These are phyloP conservation scores for Naegleria gruberi DNA, from an alignment of 208 protist species.

Conservation along the genomic window DNA sequence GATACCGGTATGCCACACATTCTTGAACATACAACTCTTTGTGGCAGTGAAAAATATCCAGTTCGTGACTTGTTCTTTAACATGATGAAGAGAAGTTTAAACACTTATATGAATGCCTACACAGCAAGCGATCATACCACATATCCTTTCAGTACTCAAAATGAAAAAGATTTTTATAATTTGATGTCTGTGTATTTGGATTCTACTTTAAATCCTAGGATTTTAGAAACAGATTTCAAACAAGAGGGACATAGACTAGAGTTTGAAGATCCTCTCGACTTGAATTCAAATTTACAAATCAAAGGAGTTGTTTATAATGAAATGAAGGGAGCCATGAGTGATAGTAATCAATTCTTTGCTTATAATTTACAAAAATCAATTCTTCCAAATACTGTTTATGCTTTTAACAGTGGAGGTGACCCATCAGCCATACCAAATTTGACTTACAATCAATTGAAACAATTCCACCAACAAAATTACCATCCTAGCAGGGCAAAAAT, in stretches of 20 bases:
- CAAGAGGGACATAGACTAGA: slow-evolving; percentile 82
- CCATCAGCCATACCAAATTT: slow-evolving; percentile 69
- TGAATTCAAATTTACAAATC: slow-evolving; percentile 21
- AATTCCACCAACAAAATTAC: slow-evolving; percentile 74
- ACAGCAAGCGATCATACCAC: slow-evolving; percentile 34
- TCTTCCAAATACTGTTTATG: slow-evolving; percentile 74
- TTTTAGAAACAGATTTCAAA: slow-evolving; percentile 54
- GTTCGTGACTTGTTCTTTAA: slow-evolving; percentile 69
- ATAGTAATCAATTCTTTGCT: slow-evolving; percentile 63
- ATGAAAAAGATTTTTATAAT: slow-evolving; percentile 45
- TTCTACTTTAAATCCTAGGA: slow-evolving; percentile 18
- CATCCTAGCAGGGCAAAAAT: slow-evolving; percentile 62
- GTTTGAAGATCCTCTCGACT: slow-evolving; percentile 15
- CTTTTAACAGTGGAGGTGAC: slow-evolving; percentile 71
- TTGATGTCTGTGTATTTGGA: slow-evolving; percentile 48
- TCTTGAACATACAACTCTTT: slow-evolving; percentile 90
- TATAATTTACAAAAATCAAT: slow-evolving; percentile 54
- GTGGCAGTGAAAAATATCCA: slow-evolving; percentile 87
- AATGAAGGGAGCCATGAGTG: slow-evolving; percentile 78
- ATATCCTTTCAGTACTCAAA: slow-evolving; percentile 41
- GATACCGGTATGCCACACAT: slow-evolving; percentile 89
- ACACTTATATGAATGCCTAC: slow-evolving; percentile 27
- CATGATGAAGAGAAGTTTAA: slow-evolving; percentile 46
- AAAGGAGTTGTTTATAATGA: slow-evolving; percentile 88
- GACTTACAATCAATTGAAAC: slow-evolving; percentile 69